Evolutionary conservation across 805 yeast genomes (phyloP).

Genomic region (Millerago galiae): DNA sequence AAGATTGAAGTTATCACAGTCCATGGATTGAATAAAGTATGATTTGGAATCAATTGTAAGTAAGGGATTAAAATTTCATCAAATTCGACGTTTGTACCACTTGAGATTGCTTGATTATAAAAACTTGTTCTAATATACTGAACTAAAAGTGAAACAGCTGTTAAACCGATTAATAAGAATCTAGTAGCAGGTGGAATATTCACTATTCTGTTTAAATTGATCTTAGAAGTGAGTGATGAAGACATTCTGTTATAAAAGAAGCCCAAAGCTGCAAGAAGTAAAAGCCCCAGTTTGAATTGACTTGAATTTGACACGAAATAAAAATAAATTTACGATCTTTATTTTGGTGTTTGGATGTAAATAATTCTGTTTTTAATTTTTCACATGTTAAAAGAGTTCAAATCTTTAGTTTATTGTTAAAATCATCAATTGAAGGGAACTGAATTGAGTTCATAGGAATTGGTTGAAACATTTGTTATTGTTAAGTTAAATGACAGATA

Average conservation of each 20-base stretch:
- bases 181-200: slow-evolving; percentile 43
- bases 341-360: neutral
- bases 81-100: slow-evolving; percentile 25
- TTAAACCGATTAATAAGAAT: slow-evolving; percentile 34
- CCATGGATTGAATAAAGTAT: slow-evolving; percentile 54
- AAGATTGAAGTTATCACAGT: slow-evolving; percentile 58
- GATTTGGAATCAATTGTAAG: slow-evolving; percentile 58
- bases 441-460: too few relatives aligned
- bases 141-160: slow-evolving; percentile 34
- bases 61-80: slow-evolving; percentile 45
- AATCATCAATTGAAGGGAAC: too few relatives aligned
- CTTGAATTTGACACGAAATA: neutral
- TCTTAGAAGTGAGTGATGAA: slow-evolving; percentile 14
- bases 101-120: slow-evolving; percentile 22
- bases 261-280: slow-evolving; percentile 18
- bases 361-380: too few relatives aligned
- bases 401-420: too few relatives aligned
- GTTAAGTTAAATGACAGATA: neutral
- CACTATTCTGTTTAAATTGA: slow-evolving; percentile 17
- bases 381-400: too few relatives aligned
- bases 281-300: slow-evolving; percentile 18
- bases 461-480: too few relatives aligned
- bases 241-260: slow-evolving; percentile 21
- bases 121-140: slow-evolving; percentile 35
- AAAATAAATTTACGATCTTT: neutral